Conservation (phyloP, 148 eudicot species). For the Beta vulgaris region DNA sequence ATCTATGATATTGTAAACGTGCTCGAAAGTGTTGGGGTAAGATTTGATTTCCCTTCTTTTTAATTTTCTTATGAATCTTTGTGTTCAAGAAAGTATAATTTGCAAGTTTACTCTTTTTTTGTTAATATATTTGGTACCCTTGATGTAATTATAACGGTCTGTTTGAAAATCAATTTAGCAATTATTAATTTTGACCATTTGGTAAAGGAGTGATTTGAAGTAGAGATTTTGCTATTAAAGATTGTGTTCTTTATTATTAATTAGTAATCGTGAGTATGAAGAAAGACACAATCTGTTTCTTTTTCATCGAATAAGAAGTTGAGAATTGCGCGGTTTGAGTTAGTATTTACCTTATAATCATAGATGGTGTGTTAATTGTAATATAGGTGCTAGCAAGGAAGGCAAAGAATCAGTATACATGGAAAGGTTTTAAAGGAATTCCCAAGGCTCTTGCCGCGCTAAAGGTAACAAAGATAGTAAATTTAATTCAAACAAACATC, state of each 20-base stretch:
- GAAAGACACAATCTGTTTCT: background rate
- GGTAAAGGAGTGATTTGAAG: background rate
- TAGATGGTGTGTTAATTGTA: background rate
- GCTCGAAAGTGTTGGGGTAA: conserved; percentile 90
- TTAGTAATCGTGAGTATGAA: background rate
- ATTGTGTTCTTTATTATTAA: background rate
- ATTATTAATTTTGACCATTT: no score
- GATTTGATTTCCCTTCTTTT: conserved; percentile 20
- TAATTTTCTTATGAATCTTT: background rate
- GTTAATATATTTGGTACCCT: background rate
- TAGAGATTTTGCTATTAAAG: no score
- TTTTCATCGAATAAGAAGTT: background rate
- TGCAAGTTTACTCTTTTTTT: background rate
- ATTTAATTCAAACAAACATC: background rate
- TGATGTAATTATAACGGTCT: no score
- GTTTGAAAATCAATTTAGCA: no score
- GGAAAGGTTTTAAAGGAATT: conserved; percentile 80
- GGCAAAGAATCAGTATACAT: conserved; percentile 81
- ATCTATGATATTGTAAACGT: conserved; percentile 98
- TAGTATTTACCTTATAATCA: background rate
- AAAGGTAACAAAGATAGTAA: conserved; percentile 40
- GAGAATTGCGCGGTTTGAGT: background rate
- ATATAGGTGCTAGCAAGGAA: conserved; percentile 67
- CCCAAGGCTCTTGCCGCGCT: conserved; percentile 66
- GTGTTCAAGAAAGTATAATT: background rate